Evolutionary conservation across 2,329 filamentous ascomycete genomes (phyloP).

Genomic region (Talaromyces sp.): DNA sequence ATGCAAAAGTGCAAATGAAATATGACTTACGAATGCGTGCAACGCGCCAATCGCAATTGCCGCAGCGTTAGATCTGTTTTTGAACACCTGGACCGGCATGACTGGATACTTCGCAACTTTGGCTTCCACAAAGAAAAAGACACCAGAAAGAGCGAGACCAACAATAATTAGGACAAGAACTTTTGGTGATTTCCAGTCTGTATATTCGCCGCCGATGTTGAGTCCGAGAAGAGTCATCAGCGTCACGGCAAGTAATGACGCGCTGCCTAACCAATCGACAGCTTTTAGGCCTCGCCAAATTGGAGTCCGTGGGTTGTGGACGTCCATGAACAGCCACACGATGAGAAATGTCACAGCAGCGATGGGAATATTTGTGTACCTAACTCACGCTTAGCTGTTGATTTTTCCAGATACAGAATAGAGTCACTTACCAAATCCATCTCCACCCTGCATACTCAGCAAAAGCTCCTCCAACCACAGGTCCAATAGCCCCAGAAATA

Average conservation of each 20-base stretch:
- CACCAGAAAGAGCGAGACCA: not conserved
- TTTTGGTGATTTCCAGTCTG: slow-evolving; percentile 53
- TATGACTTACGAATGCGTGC: not conserved
- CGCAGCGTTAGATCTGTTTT: slow-evolving; percentile 20
- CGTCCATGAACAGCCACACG: slow-evolving; percentile 19
- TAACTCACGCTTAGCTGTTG: not conserved
- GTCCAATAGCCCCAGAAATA: slow-evolving; percentile 54
- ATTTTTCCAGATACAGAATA: slow-evolving; percentile 28
- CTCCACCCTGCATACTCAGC: slow-evolving; percentile 53
- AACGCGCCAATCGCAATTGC: slow-evolving; percentile 4
- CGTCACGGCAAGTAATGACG: slow-evolving; percentile 61
- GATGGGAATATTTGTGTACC: slow-evolving; percentile 35
- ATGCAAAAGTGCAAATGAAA: not conserved
- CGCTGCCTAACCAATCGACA: slow-evolving; percentile 58
- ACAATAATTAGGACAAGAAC: slow-evolving; percentile 46
- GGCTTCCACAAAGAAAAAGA: slow-evolving; percentile 4
- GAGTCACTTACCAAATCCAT: slow-evolving; percentile 46
- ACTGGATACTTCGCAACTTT: slow-evolving; percentile 60
- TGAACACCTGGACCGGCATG: slow-evolving; percentile 54
- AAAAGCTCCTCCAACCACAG: slow-evolving; percentile 55
- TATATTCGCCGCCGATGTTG: slow-evolving; percentile 63
- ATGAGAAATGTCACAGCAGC: slow-evolving; percentile 3
- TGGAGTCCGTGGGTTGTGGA: slow-evolving; percentile 25
- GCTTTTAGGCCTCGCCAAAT: slow-evolving; percentile 29
- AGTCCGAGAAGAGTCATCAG: slow-evolving; percentile 57